These are phyloP conservation scores for Scedosporium boydii DNA, from an alignment of 2,329 filamentous ascomycete species.

Conservation along the genomic window DNA sequence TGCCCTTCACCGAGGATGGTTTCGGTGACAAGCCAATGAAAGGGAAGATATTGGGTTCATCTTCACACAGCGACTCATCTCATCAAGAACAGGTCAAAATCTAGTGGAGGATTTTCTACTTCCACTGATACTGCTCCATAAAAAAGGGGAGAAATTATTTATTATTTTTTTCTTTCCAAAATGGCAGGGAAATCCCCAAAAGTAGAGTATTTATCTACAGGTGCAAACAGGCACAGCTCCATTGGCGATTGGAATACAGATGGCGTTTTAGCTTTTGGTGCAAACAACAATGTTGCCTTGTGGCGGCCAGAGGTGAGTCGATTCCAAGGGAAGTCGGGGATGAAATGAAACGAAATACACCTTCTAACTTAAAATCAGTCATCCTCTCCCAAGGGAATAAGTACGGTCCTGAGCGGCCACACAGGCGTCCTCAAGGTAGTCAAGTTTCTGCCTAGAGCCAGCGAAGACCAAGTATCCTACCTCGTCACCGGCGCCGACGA, in stretches of 20 bases:
- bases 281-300: conserved; percentile 78
- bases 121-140: neutral
- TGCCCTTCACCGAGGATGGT: neutral
- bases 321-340: conserved; percentile 4
- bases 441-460: conserved; percentile 55
- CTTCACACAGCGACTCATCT: neutral
- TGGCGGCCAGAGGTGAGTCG: conserved; percentile 69
- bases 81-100: neutral
- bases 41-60: neutral
- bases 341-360: neutral
- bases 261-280: conserved; percentile 76
- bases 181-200: conserved; percentile 23
- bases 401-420: conserved; percentile 63
- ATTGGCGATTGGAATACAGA: conserved; percentile 78
- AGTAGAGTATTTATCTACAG: conserved; percentile 57
- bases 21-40: conserved; percentile 2
- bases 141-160: neutral
- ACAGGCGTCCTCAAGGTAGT: conserved; percentile 73
- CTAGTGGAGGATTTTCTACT: neutral
- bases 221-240: conserved; percentile 82
- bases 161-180: neutral
- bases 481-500: conserved; percentile 78
- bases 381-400: conserved; percentile 45
- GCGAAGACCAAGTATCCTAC: conserved; percentile 37
- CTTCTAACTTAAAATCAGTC: conserved; percentile 18